Conservation (phyloP, 1,139 yeast species). For the Suhomyces choctaworum region DNA sequence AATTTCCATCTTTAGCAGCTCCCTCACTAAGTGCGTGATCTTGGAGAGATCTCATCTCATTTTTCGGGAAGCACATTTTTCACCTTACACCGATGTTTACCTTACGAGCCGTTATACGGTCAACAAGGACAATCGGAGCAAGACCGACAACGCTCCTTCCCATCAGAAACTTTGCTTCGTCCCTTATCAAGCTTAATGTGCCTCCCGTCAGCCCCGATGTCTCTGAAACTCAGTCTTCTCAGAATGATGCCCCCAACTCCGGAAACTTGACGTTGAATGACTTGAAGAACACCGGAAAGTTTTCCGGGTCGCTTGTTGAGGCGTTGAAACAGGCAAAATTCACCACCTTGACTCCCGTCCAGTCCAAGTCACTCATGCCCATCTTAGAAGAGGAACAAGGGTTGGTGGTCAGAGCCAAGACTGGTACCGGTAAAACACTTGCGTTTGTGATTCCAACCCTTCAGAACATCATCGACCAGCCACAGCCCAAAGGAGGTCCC, state of each 20-base stretch:
- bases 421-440: constrained; percentile 94
- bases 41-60: constrained; percentile 1
- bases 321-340: constrained; percentile 47
- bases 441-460: constrained; percentile 84
- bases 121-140: constrained; percentile 1
- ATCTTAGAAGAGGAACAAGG: constrained; percentile 58
- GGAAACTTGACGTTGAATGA: constrained; percentile 9
- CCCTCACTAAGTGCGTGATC: too few species aligned
- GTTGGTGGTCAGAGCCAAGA: constrained; percentile 84
- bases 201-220: not conserved
- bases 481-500: constrained; percentile 17
- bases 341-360: constrained; percentile 71
- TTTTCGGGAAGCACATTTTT: not conserved
- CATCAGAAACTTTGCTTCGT: not conserved
- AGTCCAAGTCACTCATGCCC: constrained; percentile 69
- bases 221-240: not conserved
- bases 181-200: not conserved
- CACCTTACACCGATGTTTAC: not conserved
- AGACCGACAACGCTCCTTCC: not conserved
- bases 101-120: constrained; percentile 5
- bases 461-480: constrained; percentile 30
- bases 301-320: constrained; percentile 14
- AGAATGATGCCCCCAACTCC: not conserved
- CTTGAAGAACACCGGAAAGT: constrained; percentile 11
- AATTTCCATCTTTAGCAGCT: too few species aligned